Conservation (phyloP, 1,284 basidiomycete genomes). For the Cutaneotrichosporon spelunceum region DNA sequence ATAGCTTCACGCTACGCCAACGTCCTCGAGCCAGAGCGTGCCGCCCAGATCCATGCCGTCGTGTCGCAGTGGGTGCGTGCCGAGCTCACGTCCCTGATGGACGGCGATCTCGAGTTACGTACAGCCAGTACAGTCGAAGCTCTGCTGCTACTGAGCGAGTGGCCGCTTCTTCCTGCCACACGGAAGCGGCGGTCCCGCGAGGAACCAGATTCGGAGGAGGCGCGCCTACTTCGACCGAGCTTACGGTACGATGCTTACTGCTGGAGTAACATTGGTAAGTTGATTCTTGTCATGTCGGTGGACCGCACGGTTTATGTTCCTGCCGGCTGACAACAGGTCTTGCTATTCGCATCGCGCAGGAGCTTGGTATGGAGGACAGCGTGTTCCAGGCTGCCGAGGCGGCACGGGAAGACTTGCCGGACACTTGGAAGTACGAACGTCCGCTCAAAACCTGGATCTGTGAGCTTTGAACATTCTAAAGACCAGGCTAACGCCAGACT, state of each 20-base stretch:
- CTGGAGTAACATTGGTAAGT: conserved; percentile 18
- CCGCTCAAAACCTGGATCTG: conserved; percentile 22
- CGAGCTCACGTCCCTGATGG: conserved; percentile 12
- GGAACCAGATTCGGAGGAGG: conserved; percentile 14
- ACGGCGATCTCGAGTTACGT: conserved; percentile 17
- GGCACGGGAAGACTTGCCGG: background rate
- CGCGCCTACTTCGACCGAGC: conserved; percentile 12
- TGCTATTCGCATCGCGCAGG: conserved; percentile 21
- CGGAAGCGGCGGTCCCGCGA: background rate
- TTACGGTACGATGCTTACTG: conserved; percentile 20
- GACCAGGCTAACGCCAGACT: conserved; percentile 7
- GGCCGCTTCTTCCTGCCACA: conserved; percentile 17
- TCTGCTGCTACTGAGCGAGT: conserved; percentile 19
- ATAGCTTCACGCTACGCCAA: conserved; percentile 20
- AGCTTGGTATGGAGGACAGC: conserved; percentile 22
- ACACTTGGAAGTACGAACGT: conserved; percentile 14
- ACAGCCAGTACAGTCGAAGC: conserved; percentile 18
- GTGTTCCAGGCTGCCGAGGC: background rate
- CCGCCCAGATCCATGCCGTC: conserved; percentile 6
- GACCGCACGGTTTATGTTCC: background rate
- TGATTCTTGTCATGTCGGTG: background rate
- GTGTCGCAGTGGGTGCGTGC: conserved; percentile 18
- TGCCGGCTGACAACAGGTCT: conserved; percentile 1
- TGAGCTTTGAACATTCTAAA: background rate
- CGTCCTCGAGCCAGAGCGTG: conserved; percentile 8